These are phyloP conservation scores for Scenedesmus sp. DNA, from an alignment of 163 green algal genomes.

Conservation along the genomic window DNA sequence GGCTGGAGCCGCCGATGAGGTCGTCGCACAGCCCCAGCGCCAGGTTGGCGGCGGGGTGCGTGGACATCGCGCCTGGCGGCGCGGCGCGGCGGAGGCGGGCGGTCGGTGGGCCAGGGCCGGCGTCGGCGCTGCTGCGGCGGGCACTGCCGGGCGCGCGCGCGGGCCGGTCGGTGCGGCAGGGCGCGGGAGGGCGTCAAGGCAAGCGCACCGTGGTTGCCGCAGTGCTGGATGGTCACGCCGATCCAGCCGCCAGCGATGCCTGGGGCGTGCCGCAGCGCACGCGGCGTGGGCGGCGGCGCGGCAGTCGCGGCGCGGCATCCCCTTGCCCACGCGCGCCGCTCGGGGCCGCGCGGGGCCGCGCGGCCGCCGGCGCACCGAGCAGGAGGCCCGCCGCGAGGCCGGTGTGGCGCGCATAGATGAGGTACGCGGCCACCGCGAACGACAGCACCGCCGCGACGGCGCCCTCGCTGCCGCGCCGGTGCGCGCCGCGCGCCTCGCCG, in stretches of 20 bases:
- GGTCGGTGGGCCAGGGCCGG: no score
- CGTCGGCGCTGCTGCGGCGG: no score
- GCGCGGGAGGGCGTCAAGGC: no score
- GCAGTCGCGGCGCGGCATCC: no score
- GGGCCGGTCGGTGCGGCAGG: no score
- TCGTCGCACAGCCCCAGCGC: slow-evolving; percentile 77
- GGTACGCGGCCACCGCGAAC: slow-evolving; percentile 69
- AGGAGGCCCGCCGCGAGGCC: slow-evolving; percentile 65
- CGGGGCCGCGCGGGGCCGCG: no score
- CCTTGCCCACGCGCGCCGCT: no score
- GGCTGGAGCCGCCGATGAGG: slow-evolving; percentile 77
- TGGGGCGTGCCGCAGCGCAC: no score
- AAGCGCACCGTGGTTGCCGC: slow-evolving; percentile 89
- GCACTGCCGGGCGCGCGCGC: no score
- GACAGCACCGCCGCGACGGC: slow-evolving; percentile 54
- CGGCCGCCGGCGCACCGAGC: no score
- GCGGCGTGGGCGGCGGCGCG: no score
- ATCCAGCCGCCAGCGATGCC: slow-evolving; percentile 84
- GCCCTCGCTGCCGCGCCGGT: slow-evolving; percentile 70
- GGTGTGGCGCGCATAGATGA: slow-evolving; percentile 64
- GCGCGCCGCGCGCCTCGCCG: slow-evolving; percentile 67
- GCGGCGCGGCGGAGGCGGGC: no score
- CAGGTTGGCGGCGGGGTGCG: slow-evolving; percentile 72
- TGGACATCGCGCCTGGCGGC: slow-evolving; percentile 87
- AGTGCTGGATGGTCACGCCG: slow-evolving; percentile 82